Percentiles rank a stretch among this genome's conserved stretches.
Evolutionary conservation across 2,329 filamentous ascomycete genomes (phyloP).

Genomic region (Thermothelomyces thermophilus): DNA sequence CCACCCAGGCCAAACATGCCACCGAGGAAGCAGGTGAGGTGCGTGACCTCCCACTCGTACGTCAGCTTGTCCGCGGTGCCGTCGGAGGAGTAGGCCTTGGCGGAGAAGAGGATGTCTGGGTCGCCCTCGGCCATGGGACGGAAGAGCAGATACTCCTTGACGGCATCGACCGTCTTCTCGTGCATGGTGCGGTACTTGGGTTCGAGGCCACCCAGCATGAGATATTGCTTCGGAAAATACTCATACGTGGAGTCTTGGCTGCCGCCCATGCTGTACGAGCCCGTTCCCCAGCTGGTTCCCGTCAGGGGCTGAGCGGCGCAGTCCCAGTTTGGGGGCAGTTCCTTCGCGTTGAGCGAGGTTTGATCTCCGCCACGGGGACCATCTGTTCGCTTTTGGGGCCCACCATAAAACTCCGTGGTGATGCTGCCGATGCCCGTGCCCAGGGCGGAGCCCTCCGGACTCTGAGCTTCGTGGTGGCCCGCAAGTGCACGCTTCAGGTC

Average conservation of each 20-base stretch:
- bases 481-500: neutral
- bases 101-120: slow-evolving; percentile 67
- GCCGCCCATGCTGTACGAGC: slow-evolving; percentile 56
- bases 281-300: slow-evolving; percentile 36
- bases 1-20: slow-evolving; percentile 63
- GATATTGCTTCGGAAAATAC: slow-evolving; percentile 64
- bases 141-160: slow-evolving; percentile 69
- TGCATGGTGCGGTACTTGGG: slow-evolving; percentile 69
- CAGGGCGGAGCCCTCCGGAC: neutral
- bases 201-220: slow-evolving; percentile 69
- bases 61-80: slow-evolving; percentile 34
- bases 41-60: slow-evolving; percentile 54
- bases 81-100: slow-evolving; percentile 47
- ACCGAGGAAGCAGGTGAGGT: slow-evolving; percentile 62
- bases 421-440: neutral
- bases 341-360: slow-evolving; percentile 31
- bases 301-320: slow-evolving; percentile 57
- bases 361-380: neutral
- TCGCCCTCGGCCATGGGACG: slow-evolving; percentile 64
- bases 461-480: slow-evolving; percentile 5
- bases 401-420: neutral
- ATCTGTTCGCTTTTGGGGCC: slow-evolving; percentile 5
- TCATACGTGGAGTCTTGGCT: slow-evolving; percentile 66
- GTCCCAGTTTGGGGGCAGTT: slow-evolving; percentile 34
- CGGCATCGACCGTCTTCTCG: slow-evolving; percentile 57